Evolutionary conservation across 2,329 filamentous ascomycete genomes (phyloP), one percentile per base, ranked within the genome.

Genomic region (Trichoderma hamatum): DNA sequence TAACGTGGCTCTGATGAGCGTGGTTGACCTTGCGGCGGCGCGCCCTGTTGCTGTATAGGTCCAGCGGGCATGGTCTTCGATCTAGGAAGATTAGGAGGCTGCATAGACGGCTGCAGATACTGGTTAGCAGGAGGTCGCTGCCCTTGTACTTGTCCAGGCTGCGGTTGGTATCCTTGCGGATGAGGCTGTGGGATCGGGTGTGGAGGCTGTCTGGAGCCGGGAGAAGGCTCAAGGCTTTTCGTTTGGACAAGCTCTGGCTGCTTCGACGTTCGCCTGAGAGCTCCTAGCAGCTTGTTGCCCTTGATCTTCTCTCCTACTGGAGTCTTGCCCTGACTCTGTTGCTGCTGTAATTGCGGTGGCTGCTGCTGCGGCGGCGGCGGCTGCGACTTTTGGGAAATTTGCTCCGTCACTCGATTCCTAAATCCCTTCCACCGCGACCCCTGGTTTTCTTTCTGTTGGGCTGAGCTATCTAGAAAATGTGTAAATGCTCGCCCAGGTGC

Each of bases 381-480:
- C 49, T 70, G 66, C 19, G 64, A 43, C 7, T 68, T 56, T 11
- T 72, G 72, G 2, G 71, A 66, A 61, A 74, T 71, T 60, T 81
- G 79, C 24, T 69, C 76, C 3, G 75, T 77, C 72, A 81, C 71
- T 39, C 78, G 74, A 36, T 75, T 78, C 67, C 68, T 77, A 21
- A 80, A 56, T 2, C 74, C 78, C 68, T 78, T 80, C 78, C 78
- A 79, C 54, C 75, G 76, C 4, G 76, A 78, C 5, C 73, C 73
- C 16, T 74, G 71, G 34, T 72, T 72, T 11, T 71, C 72, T 32
- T 75, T 71, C 10, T 71, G 51, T 5, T 71, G 51, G 5, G 43
- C 19, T 26, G 63, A 34, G 19, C 16, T 39, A 49, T 58, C 60
- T 66, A 49, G 14, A 13, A 28, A 6, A 14, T 67, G 55, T 32